Evolutionary conservation across 2,329 filamentous ascomycete species (phyloP).

Genomic region (Myriosclerotinia duriaeana): DNA sequence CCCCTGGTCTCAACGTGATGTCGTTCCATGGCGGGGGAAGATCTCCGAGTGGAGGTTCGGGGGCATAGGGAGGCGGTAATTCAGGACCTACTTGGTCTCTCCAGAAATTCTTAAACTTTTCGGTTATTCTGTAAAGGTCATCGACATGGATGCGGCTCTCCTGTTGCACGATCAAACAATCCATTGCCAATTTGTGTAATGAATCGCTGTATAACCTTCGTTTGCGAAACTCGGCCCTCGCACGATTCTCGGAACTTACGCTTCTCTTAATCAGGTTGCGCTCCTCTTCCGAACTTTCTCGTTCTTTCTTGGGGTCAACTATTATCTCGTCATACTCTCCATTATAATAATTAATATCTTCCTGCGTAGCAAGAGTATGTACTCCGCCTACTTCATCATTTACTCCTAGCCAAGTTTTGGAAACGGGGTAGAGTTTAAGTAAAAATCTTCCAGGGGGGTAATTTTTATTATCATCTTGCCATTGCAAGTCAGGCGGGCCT

Average conservation of each 20-base stretch:
- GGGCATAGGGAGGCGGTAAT: neutral
- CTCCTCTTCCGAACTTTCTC: neutral
- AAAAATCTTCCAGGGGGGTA: neutral
- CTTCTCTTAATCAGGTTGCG: neutral
- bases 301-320: neutral
- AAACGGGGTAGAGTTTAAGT: neutral
- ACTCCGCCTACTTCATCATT: neutral
- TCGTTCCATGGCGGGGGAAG: slow-evolving; percentile 5
- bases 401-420: slow-evolving; percentile 1
- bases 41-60: neutral
- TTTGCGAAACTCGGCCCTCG: neutral
- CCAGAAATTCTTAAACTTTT: neutral
- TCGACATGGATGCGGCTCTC: slow-evolving; percentile 2
- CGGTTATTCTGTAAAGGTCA: neutral
- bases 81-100: no score
- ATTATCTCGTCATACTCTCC: neutral
- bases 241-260: neutral
- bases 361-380: slow-evolving; percentile 14
- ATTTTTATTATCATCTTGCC: neutral
- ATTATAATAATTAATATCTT: slow-evolving; percentile 5
- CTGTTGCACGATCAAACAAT: slow-evolving; percentile 13
- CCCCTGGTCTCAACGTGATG: neutral
- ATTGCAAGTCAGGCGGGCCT: neutral
- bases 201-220: neutral
- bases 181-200: slow-evolving; percentile 7